phyloP scores from a whole-genome alignment of 2,329 filamentous ascomycete species.

The Fusarium sambucinum region DNA sequence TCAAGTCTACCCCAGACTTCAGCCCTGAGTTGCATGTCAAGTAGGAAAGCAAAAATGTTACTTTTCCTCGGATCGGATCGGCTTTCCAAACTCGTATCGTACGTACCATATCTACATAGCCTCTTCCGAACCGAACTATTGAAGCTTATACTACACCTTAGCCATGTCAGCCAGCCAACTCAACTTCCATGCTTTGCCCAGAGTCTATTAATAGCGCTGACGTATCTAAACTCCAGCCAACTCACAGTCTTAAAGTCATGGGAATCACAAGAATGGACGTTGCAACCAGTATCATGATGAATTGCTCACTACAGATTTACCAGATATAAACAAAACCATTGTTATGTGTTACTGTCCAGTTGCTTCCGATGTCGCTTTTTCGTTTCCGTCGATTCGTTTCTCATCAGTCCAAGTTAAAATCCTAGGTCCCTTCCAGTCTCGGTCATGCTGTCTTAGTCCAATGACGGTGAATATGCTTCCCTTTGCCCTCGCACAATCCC shows the following conservation, averaged over 20 bases:
- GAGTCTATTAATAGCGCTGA: conserved; percentile 7
- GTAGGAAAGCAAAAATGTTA: not conserved
- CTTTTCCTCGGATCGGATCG: conserved; percentile 24
- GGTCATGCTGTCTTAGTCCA: conserved; percentile 11
- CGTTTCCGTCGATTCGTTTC: conserved; percentile 36
- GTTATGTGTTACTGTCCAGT: conserved; percentile 7
- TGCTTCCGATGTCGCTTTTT: conserved; percentile 17
- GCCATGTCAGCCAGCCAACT: not conserved
- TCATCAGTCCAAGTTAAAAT: conserved; percentile 31
- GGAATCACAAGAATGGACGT: not conserved
- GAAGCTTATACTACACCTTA: not conserved
- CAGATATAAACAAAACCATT: conserved; percentile 1
- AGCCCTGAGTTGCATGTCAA: not conserved
- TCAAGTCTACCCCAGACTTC: conserved; percentile 10
- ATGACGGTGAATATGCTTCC: conserved; percentile 1
- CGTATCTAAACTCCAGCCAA: not conserved
- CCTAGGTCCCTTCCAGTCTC: conserved; percentile 13
- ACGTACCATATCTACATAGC: not conserved
- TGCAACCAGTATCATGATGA: conserved; percentile 1
- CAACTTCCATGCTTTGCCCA: not conserved
- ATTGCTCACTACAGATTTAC: conserved; percentile 12
- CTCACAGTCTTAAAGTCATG: not conserved
- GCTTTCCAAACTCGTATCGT: conserved; percentile 2
- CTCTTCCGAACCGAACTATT: conserved; percentile 25
- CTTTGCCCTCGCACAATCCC: conserved; percentile 12